Evolutionary conservation across 257 asterid genomes (phyloP), one percentile per base, ranked within the genome.

Genomic region (Ocimum tenuiflorum): DNA sequence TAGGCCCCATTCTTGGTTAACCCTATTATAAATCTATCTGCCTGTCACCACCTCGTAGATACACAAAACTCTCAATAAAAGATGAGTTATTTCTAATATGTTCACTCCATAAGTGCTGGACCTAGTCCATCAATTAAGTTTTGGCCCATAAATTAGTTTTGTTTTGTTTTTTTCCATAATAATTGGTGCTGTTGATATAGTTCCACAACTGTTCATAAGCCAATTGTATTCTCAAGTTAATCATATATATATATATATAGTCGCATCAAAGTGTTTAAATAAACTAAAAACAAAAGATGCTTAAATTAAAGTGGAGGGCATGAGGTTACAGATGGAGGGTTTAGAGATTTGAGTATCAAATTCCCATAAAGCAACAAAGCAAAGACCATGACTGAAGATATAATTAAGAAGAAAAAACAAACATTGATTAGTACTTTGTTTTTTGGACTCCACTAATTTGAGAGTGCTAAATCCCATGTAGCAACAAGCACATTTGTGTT

Each of bases 341-440:
- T 69, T 66, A 57, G 61, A 64, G 73, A 52, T 12, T 62, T 71
- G 47, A 55, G 73, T 55, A 60, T 76, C 74, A 47, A 67, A 71
- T 67, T 63, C 60, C 75, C 59, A 67, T 68, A 77, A 67, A 77
- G 78, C 73, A 58, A 64, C 29, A 63, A 61, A 57, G 52, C 43
- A 36, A n/a, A 27, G 65, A 50, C n/a, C 58, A 38, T 57, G 56
- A 60, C 27, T 56, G 43, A 43, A 39, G 29, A 65, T 65, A 64
- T 38, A 15, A 67, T 48, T 53, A 71, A 55, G 12, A 12, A 52
- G 3, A 3, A 0, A 39, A 42, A 4, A 18, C 50, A 67, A 60
- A 2, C 47, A 18, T 7, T 45, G 67, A 54, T 77, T 62, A 49
- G 65, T 49, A 50, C 73, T 39, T 62, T 39, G 36, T 59, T 67